These are phyloP conservation scores for Yarrowia sp. DNA, from an alignment of 805 yeast genomes.

Conservation along the genomic window DNA sequence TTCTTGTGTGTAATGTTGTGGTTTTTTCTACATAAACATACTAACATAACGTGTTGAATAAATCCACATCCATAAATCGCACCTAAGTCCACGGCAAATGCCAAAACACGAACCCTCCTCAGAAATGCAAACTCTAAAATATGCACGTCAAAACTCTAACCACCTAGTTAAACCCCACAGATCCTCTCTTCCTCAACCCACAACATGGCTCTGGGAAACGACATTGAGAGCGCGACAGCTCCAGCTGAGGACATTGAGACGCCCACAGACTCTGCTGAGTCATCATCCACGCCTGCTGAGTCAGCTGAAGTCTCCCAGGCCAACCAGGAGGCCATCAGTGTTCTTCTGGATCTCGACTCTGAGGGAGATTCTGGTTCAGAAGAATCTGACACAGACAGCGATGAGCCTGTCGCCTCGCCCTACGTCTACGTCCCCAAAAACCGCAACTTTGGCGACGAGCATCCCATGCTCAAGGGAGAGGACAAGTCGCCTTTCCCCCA, in stretches of 20 bases:
- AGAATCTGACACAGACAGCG: neutral
- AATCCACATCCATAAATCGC: no score
- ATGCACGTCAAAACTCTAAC: neutral
- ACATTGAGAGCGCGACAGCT: neutral
- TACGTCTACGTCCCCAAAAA: neutral
- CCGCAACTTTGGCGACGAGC: neutral
- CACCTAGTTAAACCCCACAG: neutral
- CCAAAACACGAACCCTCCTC: no score
- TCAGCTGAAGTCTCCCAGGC: no score
- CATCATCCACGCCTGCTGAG: no score
- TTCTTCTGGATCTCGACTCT: neutral
- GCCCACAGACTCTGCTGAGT: neutral
- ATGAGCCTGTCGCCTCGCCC: neutral
- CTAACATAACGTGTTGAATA: no score
- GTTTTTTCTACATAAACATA: no score
- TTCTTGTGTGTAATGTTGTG: no score
- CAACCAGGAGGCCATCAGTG: neutral
- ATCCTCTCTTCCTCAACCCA: neutral
- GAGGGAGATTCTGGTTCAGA: neutral
- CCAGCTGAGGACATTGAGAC: neutral
- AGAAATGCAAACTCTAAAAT: no score
- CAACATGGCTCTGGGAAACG: neutral
- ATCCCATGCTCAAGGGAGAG: neutral
- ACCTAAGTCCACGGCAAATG: no score
- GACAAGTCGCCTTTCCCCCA: neutral